Percentiles rank a stretch among this genome's conserved stretches.
Evolutionary conservation across 768 basidiomycete genomes (phyloP).

Genomic region (Russula foetens): DNA sequence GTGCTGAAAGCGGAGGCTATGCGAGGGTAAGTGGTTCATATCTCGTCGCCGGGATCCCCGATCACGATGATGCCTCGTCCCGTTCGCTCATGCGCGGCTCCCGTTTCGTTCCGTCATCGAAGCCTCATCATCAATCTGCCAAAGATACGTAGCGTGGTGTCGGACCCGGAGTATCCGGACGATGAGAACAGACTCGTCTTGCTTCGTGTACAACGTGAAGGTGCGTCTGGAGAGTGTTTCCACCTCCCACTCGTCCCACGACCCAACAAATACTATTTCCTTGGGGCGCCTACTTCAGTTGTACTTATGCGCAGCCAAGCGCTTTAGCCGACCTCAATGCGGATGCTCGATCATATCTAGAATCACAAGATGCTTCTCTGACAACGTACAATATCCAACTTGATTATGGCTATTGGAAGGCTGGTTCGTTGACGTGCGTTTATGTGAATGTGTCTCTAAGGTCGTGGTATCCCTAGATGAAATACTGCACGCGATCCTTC

Average conservation of each 20-base stretch:
- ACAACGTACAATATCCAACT: slow-evolving; percentile 54
- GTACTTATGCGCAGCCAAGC: slow-evolving; percentile 15
- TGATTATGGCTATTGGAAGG: slow-evolving; percentile 83
- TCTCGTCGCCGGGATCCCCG: not conserved
- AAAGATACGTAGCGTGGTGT: slow-evolving; percentile 52
- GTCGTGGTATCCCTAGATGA: slow-evolving; percentile 50
- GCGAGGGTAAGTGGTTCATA: slow-evolving; percentile 40
- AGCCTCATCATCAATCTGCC: slow-evolving; percentile 63
- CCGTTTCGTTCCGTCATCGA: not conserved
- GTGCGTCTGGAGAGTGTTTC: slow-evolving; percentile 31
- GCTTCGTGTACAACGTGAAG: slow-evolving; percentile 51
- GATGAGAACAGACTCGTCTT: slow-evolving; percentile 52
- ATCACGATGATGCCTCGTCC: not conserved
- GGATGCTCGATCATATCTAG: slow-evolving; percentile 47
- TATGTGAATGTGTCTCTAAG: not conserved
- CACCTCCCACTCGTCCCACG: not conserved
- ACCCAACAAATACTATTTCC: not conserved
- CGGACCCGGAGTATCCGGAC: slow-evolving; percentile 40
- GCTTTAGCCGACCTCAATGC: slow-evolving; percentile 63
- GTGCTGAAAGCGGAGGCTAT: slow-evolving; percentile 52
- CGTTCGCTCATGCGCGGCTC: not conserved
- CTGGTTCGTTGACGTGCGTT: slow-evolving; percentile 41
- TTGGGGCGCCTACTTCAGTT: not conserved
- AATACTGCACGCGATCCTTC: slow-evolving; percentile 74
- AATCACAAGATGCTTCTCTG: slow-evolving; percentile 47